Conservation (phyloP, 805 yeast species). For the Candida chilensis region DNA sequence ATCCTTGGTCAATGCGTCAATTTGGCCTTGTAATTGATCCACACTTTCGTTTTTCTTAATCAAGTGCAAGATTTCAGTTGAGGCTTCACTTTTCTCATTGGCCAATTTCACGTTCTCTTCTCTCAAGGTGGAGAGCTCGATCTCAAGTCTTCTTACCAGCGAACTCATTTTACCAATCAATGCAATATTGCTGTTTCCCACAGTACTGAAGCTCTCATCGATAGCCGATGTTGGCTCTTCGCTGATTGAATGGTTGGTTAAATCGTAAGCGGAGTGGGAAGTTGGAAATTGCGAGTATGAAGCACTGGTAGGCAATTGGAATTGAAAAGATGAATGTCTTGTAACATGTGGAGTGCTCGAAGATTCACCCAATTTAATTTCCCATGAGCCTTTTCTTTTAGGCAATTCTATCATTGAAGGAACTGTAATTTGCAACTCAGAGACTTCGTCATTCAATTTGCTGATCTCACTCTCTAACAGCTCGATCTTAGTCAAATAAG, state of each 20-base stretch:
- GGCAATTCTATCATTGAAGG: too few species aligned
- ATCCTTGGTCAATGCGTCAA: slow-evolving; percentile 10
- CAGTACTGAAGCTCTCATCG: too few species aligned
- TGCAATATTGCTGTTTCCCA: too few species aligned
- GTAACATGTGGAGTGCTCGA: slow-evolving; percentile 30
- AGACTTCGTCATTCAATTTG: background rate
- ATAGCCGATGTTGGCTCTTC: too few species aligned
- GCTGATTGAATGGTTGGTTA: too few species aligned
- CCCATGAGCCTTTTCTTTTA: too few species aligned
- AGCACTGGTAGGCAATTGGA: too few species aligned
- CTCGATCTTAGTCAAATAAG: background rate
- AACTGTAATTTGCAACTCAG: too few species aligned
- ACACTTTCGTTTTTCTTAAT: slow-evolving; percentile 47
- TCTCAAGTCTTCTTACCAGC: slow-evolving; percentile 70
- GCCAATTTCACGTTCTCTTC: slow-evolving; percentile 51
- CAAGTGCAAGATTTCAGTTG: slow-evolving; percentile 55
- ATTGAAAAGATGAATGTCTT: slow-evolving; percentile 3
- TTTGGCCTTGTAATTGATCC: slow-evolving; percentile 13
- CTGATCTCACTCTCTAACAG: background rate
- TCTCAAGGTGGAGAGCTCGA: slow-evolving; percentile 57
- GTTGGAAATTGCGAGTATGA: too few species aligned
- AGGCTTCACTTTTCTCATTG: slow-evolving; percentile 54
- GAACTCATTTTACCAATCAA: slow-evolving; percentile 67
- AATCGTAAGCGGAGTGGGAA: too few species aligned
- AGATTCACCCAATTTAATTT: slow-evolving; percentile 37